Evolutionary conservation across 306 rosid genomes (phyloP), one percentile per base, ranked within the genome.

Genomic region (Lupinus albus): DNA sequence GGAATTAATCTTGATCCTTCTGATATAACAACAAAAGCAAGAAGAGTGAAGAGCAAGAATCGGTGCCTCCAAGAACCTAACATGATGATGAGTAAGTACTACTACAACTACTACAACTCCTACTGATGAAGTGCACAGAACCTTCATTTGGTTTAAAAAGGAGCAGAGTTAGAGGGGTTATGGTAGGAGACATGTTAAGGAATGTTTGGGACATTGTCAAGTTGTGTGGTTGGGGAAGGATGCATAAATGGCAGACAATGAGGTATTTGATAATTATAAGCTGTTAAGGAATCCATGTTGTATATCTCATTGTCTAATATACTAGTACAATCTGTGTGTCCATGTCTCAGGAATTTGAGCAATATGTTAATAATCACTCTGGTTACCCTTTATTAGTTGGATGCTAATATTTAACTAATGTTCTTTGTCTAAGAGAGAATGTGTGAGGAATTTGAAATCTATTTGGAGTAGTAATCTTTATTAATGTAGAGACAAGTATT

Each of bases 1-100:
- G 95, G 95, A 17, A n/a, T n/a, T n/a, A 85, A 41, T 60, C 98
- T 89, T 67, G 96, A 75, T 5, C 91, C 89, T 60, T 89, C 84
- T 33, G 91, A 81, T 47, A 83, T 49, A 79, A 87, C 70, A 52
- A 82, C 35, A 66, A 79, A 65, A n/a, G 80, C 62, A 49, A 85
- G 56, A 54, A 89, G 76, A 44, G 76, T 56, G 32, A 92, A 71
- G 77, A 89, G 44, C 78, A 92, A 64, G 70, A 83, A 81, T 61
- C 64, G 82, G 42, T 68, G 60, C 77, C 82, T 84, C 79, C 83
- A 84, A 66, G 84, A 85, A 72, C 79, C 62, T 60, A 66, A 74
- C 96, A 92, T 87, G 56, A 16, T 74, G 71, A 66, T 20, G 38
- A 33, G 38, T 33, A 28, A 2, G 2, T 1, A 4, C 33, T 28